A percentile compares a stretch with the other conserved stretches of the same genome.
Evolutionary conservation across 2,329 filamentous ascomycete genomes (phyloP).

Genomic region (Curvularia sp.): DNA sequence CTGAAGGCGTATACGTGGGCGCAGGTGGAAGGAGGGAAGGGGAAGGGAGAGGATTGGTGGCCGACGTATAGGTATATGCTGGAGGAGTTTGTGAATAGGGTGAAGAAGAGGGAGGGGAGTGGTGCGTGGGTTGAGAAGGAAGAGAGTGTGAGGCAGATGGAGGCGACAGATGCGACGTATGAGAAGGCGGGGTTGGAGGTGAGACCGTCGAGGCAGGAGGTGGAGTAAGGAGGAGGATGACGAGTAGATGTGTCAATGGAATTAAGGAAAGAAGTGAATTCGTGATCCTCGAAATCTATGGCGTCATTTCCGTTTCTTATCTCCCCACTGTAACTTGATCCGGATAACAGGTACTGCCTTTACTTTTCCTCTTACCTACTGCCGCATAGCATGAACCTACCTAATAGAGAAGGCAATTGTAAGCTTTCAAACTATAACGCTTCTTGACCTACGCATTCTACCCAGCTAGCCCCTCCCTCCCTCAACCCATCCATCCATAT

Average conservation of each 20-base stretch:
- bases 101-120: constrained; percentile 37
- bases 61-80: constrained; percentile 47
- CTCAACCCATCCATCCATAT: too few species aligned
- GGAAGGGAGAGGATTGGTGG: constrained; percentile 37
- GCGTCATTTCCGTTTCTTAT: too few species aligned
- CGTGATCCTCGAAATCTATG: too few species aligned
- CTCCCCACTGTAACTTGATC: too few species aligned
- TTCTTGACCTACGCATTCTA: too few species aligned
- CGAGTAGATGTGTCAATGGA: too few species aligned
- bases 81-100: constrained; percentile 46
- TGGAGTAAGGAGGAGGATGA: constrained; percentile 4
- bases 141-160: constrained; percentile 48
- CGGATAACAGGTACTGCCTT: too few species aligned
- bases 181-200: constrained; percentile 36
- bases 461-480: too few species aligned
- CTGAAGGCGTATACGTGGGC: constrained; percentile 42
- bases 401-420: too few species aligned
- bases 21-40: constrained; percentile 26
- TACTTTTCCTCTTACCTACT: not conserved
- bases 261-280: too few species aligned
- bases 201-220: constrained; percentile 27
- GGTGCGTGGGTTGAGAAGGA: constrained; percentile 40
- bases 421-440: too few species aligned
- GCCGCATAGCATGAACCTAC: too few species aligned
- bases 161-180: constrained; percentile 47